Evolutionary conservation across 2,329 filamentous ascomycete genomes (phyloP).

Genomic region (Truncatella angustata): DNA sequence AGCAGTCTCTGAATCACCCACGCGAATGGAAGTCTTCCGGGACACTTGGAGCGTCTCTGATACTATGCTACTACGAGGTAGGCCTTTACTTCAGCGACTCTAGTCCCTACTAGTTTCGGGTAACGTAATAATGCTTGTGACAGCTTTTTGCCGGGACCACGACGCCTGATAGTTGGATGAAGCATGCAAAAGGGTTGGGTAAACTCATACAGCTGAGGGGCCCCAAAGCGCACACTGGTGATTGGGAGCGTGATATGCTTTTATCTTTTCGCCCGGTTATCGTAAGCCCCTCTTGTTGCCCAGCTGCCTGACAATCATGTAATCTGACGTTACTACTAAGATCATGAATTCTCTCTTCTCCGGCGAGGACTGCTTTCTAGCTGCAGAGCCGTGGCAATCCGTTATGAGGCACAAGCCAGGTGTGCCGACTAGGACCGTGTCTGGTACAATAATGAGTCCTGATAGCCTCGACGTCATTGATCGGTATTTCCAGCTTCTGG

Average conservation of each 20-base stretch:
- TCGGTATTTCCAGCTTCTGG: slow-evolving; percentile 31
- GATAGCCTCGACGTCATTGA: slow-evolving; percentile 27
- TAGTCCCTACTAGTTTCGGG: too few species aligned
- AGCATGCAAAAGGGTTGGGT: slow-evolving; percentile 3
- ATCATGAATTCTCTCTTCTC: slow-evolving; percentile 11
- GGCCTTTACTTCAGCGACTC: background rate
- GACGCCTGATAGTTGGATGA: slow-evolving; percentile 9
- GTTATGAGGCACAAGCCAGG: slow-evolving; percentile 20
- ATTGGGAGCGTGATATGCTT: slow-evolving; percentile 9
- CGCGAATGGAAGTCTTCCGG: slow-evolving; percentile 10
- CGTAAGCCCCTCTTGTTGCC: background rate
- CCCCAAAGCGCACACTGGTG: background rate
- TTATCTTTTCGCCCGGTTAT: slow-evolving; percentile 9
- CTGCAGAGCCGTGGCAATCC: slow-evolving; percentile 33
- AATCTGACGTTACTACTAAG: background rate
- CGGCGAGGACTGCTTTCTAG: slow-evolving; percentile 33
- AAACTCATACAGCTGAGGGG: slow-evolving; percentile 8
- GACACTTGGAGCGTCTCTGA: background rate
- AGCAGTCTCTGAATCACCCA: slow-evolving; percentile 9
- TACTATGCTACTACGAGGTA: slow-evolving; percentile 6
- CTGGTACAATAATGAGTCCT: slow-evolving; percentile 16
- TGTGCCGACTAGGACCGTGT: slow-evolving; percentile 18
- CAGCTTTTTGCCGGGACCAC: slow-evolving; percentile 10
- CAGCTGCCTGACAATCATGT: background rate
- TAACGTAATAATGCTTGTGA: too few species aligned